Evolutionary conservation across 163 green algal genomes (phyloP), one percentile per base, ranked within the genome.

Genomic region (Scenedesmus sp.): DNA sequence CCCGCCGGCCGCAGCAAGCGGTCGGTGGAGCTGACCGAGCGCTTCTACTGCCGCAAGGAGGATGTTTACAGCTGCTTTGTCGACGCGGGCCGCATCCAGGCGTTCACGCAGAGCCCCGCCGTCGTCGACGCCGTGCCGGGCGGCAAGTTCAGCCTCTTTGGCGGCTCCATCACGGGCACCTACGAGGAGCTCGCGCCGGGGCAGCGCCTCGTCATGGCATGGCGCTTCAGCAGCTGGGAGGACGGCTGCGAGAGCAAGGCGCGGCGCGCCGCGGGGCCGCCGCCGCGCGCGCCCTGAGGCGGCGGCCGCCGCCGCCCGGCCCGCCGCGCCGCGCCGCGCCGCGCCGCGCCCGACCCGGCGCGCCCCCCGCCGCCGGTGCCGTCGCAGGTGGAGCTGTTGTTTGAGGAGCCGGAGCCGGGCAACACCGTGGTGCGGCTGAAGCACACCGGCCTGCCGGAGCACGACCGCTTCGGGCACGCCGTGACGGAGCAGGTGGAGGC

Each of bases 171-270:
- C 60, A 62, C 86, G 47, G 94, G 93, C 15, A 83, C 72, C 58
- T 97, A 93, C 74, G 71, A 85, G 2, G 87, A 95, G 84, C 80
- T 98, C 63, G 45, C 88, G 72, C 63, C 87, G 1, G 73, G 82
- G 18, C 80, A 87, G 50, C 75, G 81, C 15, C 85, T 99, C 10
- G 83, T 90, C 2, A 90, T 98, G 86, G 87, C 94, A 54, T 99
- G 96, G 96, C 86, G 93, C 4, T 98, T 98, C 87, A 97, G 83
- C 73, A 97, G 83, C 70, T 99, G 96, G 96, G 78, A 84, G 29
- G 94, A 98, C 0, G 91, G 85, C n/a, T n/a, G n/a, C n/a, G n/a
- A n/a, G n/a, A n/a, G n/a, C n/a, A n/a, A n/a, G n/a, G n/a, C n/a
- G n/a, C n/a, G n/a, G n/a, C n/a, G n/a, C n/a, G n/a, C n/a, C n/a